phyloP scores from a whole-genome alignment of 2,329 filamentous ascomycete genomes.

The Coniochaeta sp. region DNA sequence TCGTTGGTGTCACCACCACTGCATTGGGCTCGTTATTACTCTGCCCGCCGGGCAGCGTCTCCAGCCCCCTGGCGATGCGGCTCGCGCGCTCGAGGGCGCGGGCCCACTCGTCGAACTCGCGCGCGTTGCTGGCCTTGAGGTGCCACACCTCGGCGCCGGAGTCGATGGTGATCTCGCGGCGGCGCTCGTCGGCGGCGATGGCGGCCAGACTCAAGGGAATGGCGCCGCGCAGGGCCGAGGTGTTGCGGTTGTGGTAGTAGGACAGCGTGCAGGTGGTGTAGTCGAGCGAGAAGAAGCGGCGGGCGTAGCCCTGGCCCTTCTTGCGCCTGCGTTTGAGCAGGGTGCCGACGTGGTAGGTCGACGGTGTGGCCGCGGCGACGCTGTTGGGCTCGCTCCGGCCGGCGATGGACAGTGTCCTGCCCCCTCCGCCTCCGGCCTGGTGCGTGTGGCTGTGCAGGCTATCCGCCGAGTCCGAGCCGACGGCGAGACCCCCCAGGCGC shows the following conservation, averaged over 20 bases:
- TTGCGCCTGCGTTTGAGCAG: constrained; percentile 88
- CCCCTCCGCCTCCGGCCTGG: constrained; percentile 23
- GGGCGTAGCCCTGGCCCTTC: constrained; percentile 86
- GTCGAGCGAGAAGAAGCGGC: constrained; percentile 92
- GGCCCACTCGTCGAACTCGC: constrained; percentile 85
- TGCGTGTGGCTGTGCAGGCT: constrained; percentile 55
- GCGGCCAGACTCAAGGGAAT: constrained; percentile 89
- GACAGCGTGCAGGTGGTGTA: constrained; percentile 91
- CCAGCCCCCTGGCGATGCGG: constrained; percentile 50
- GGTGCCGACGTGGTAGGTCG: constrained; percentile 72
- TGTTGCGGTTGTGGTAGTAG: constrained; percentile 93
- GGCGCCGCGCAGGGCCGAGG: constrained; percentile 82
- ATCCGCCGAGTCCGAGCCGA: constrained; percentile 49
- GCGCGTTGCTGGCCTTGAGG: constrained; percentile 70
- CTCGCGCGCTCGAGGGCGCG: constrained; percentile 78
- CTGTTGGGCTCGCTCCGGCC: constrained; percentile 42
- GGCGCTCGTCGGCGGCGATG: constrained; percentile 80
- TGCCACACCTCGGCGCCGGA: constrained; percentile 98
- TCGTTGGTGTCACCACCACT: constrained; percentile 12
- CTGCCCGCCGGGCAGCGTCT: constrained; percentile 24
- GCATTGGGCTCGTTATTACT: background rate
- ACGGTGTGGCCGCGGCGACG: constrained; percentile 21
- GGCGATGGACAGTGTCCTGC: constrained; percentile 41
- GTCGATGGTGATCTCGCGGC: constrained; percentile 90
- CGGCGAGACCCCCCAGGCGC: constrained; percentile 32